phyloP scores from a whole-genome alignment of 805 yeast species.

The Candida tammaniensis region DNA sequence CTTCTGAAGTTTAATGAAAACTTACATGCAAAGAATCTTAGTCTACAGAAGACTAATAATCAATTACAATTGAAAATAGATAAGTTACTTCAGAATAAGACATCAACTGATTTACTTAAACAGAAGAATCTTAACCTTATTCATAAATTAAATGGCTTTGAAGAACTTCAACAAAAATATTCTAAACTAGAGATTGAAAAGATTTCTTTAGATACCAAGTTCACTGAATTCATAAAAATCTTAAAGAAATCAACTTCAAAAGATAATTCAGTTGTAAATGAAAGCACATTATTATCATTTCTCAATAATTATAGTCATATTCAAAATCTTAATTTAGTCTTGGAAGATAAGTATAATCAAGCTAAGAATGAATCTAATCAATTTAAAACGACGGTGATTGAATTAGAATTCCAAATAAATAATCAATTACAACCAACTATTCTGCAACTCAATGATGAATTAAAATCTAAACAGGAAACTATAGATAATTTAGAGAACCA shows the following conservation, averaged over 20 bases:
- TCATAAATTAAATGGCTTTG: constrained; percentile 36
- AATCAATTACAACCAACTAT: constrained; percentile 11
- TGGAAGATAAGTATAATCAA: constrained; percentile 35
- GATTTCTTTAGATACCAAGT: constrained; percentile 44
- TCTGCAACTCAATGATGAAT: constrained; percentile 12
- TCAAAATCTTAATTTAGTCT: constrained; percentile 28
- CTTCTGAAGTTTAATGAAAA: constrained; percentile 15
- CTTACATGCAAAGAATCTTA: constrained; percentile 28
- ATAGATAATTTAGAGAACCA: constrained; percentile 48
- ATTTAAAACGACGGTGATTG: constrained; percentile 13
- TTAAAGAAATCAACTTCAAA: constrained; percentile 1
- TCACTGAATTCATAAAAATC: constrained; percentile 45
- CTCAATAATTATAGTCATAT: constrained; percentile 14
- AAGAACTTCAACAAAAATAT: constrained; percentile 41
- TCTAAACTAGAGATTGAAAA: constrained; percentile 51
- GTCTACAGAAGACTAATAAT: constrained; percentile 48
- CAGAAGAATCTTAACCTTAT: constrained; percentile 50
- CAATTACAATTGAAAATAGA: constrained; percentile 53
- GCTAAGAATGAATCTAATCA: constrained; percentile 18
- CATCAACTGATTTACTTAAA: constrained; percentile 50
- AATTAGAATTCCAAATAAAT: constrained; percentile 13
- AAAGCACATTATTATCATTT: constrained; percentile 12
- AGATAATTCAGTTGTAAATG: constrained; percentile 4
- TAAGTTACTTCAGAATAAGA: constrained; percentile 45
- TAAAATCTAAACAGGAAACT: constrained; percentile 14